A percentile compares a stretch with the other conserved stretches of the same genome.
phyloP scores from a whole-genome alignment of 2,329 filamentous ascomycete species.

The Pestalotiopsis fici region DNA sequence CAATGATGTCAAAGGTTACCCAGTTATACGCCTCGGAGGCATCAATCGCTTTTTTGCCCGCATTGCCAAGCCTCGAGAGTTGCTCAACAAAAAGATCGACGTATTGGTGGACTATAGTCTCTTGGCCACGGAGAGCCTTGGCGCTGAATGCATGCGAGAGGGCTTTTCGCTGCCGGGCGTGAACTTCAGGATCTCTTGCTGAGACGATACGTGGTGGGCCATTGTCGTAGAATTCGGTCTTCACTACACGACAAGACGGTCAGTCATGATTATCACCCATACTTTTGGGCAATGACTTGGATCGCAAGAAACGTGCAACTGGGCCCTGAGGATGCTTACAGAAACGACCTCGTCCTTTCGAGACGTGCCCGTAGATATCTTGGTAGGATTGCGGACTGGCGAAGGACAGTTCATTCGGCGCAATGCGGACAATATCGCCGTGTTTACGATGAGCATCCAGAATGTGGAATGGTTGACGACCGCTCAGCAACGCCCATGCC shows the following conservation, averaged over 20 bases:
- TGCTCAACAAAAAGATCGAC: constrained; percentile 28
- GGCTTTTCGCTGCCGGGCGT: constrained; percentile 25
- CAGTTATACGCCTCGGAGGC: constrained; percentile 22
- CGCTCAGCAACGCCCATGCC: constrained; percentile 19
- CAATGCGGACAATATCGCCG: constrained; percentile 34
- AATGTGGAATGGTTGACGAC: constrained; percentile 21
- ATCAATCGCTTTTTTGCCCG: constrained; percentile 20
- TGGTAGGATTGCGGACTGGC: constrained; percentile 35
- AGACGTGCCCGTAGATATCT: constrained; percentile 37
- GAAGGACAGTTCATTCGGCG: constrained; percentile 42
- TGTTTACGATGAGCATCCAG: constrained; percentile 22
- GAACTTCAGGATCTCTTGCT: constrained; percentile 21
- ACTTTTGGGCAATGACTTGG: background rate
- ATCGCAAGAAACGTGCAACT: background rate
- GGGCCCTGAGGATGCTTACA: background rate
- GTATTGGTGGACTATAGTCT: constrained; percentile 28
- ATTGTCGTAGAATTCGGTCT: constrained; percentile 24
- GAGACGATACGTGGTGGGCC: background rate
- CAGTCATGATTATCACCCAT: background rate
- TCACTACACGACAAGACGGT: background rate
- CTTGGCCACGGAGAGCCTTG: constrained; percentile 25
- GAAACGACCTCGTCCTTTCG: background rate
- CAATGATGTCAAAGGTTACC: constrained; percentile 31
- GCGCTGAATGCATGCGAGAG: constrained; percentile 28
- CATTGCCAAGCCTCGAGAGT: constrained; percentile 17